Conservation (phyloP, 257 asterid genomes). For the Marsdenia floribunda region DNA sequence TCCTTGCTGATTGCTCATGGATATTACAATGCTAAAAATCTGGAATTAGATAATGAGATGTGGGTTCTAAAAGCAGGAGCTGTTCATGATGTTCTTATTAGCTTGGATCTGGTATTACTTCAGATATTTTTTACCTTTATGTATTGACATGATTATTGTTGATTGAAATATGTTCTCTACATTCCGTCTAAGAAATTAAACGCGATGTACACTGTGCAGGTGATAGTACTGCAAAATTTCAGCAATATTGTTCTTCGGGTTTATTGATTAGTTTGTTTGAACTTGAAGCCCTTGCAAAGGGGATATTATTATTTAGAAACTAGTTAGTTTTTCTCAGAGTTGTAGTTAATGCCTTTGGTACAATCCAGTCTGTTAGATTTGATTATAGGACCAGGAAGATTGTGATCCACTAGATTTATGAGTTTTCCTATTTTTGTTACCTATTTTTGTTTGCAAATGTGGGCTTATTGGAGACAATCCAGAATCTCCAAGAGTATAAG, state of each 20-base stretch:
- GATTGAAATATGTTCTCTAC: background rate
- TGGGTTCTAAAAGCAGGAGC: conserved; percentile 7
- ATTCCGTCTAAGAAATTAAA: background rate
- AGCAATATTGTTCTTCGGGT: background rate
- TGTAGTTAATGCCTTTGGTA: background rate
- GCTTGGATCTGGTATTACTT: background rate
- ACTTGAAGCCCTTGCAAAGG: background rate
- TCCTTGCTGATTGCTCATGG: background rate
- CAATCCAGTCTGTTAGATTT: no score
- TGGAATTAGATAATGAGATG: background rate
- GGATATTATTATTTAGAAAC: background rate
- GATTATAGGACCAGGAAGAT: no score
- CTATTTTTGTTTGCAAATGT: no score
- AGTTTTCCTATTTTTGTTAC: no score
- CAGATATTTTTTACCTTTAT: background rate
- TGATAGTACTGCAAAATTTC: background rate
- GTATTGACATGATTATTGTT: background rate
- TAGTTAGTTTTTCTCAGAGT: background rate
- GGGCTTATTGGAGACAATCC: no score
- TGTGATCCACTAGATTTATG: no score
- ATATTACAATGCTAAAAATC: background rate
- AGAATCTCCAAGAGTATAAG: no score
- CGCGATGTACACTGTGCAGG: background rate
- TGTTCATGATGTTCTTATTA: background rate
- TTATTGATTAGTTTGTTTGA: background rate